phyloP scores from a whole-genome alignment of 73 alveolate species.

The Paramecium sexaurelia region DNA sequence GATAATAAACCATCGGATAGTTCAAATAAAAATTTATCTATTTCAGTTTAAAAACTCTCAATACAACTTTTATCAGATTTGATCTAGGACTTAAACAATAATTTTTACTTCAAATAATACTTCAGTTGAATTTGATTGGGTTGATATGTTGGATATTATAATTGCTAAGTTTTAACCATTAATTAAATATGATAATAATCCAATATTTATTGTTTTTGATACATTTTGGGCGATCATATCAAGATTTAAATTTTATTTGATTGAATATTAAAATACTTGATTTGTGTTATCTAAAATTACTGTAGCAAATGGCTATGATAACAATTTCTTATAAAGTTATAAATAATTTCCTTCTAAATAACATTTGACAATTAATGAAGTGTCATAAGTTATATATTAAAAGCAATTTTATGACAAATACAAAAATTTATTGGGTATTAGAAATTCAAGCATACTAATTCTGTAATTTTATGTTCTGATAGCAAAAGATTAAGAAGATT shows the following conservation, averaged over 20 bases:
- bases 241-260: not conserved
- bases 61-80: conserved; percentile 6
- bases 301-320: not conserved
- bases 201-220: not conserved
- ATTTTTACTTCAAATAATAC: not conserved
- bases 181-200: not conserved
- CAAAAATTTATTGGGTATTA: not conserved
- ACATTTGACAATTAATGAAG: not conserved
- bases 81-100: not conserved
- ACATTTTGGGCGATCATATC: not conserved
- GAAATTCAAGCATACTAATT: conserved; percentile 8
- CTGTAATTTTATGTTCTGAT: conserved; percentile 30
- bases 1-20: not conserved
- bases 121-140: not conserved
- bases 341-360: not conserved
- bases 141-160: not conserved
- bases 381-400: not conserved
- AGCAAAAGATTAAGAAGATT: not conserved
- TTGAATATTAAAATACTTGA: not conserved
- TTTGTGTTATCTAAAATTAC: not conserved
- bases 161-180: not conserved
- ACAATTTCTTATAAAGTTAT: not conserved
- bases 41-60: not conserved
- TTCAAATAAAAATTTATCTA: conserved; percentile 11
- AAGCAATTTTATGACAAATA: not conserved